Evolutionary conservation across 495 filamentous ascomycete species (phyloP).

Genomic region (Aspergillus nanangensis): DNA sequence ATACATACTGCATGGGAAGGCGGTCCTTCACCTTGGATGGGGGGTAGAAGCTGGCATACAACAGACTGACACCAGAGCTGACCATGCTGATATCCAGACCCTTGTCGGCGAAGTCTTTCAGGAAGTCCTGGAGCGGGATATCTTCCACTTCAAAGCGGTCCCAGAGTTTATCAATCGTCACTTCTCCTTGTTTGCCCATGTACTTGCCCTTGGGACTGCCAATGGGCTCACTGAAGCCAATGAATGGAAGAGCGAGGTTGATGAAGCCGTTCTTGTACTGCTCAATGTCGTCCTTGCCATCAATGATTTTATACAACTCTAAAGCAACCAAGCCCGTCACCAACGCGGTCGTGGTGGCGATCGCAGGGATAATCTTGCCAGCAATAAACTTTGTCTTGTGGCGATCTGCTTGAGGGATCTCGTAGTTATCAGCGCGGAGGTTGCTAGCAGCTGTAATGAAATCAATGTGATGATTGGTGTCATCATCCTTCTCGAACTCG

Average conservation of each 20-base stretch:
- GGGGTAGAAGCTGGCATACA: conserved; percentile 97
- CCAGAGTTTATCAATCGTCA: conserved; percentile 93
- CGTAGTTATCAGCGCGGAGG: conserved; percentile 95
- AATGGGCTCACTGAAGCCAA: conserved; percentile 96
- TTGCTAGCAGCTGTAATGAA: conserved; percentile 98
- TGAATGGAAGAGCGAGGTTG: conserved; percentile 95
- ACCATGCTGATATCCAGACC: conserved; percentile 88
- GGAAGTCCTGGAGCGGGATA: conserved; percentile 76
- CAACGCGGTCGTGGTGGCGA: conserved; percentile 94
- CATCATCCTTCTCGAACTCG: conserved; percentile 99
- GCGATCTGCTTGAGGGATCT: conserved; percentile 82
- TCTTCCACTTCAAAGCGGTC: conserved; percentile 93
- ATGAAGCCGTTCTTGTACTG: conserved; percentile 99
- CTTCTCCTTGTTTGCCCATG: conserved; percentile 64
- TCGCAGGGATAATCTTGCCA: conserved; percentile 98
- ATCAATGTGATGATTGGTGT: conserved; percentile 97
- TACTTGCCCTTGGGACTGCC: conserved; percentile 89
- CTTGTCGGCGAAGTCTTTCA: conserved; percentile 72
- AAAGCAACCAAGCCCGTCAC: conserved; percentile 91
- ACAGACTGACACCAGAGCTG: conserved; percentile 88
- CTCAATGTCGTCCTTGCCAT: conserved; percentile 90
- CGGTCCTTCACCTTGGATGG: conserved; percentile 82
- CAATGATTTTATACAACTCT: conserved; percentile 94
- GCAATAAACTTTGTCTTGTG: conserved; percentile 99
- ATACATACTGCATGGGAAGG: conserved; percentile 59